These are phyloP conservation scores for Kernera saxatilis DNA, from an alignment of 345 rosid genomes.

Conservation along the genomic window DNA sequence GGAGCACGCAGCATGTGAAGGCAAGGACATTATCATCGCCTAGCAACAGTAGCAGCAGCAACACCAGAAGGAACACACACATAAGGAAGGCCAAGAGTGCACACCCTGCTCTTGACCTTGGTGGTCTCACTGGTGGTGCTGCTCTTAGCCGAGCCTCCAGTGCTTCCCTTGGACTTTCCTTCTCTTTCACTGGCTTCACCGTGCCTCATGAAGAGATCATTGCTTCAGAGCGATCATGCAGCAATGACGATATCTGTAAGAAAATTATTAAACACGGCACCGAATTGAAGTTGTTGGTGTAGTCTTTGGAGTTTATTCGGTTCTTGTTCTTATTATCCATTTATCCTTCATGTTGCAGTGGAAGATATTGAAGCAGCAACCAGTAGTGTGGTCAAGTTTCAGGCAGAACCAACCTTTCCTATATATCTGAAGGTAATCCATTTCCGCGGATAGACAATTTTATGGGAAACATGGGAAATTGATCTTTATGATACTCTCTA, in stretches of 20 bases:
- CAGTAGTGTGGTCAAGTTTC: slow-evolving; percentile 47
- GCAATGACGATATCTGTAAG: slow-evolving; percentile 78
- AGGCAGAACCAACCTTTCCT: slow-evolving; percentile 73
- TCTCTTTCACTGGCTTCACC: slow-evolving; percentile 87
- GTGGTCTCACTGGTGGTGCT: slow-evolving; percentile 61
- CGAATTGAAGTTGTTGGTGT: background rate
- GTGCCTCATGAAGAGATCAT: slow-evolving; percentile 63
- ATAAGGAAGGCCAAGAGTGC: slow-evolving; percentile 88
- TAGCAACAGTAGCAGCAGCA: slow-evolving; percentile 35
- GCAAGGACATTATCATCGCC: slow-evolving; percentile 41
- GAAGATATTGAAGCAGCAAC: slow-evolving; percentile 75
- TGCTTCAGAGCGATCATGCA: slow-evolving; percentile 54
- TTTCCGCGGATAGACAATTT: background rate
- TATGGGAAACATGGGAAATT: slow-evolving; percentile 22
- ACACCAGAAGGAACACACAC: slow-evolving; percentile 46
- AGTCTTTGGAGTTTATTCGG: background rate
- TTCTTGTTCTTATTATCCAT: background rate
- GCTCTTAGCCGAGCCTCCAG: slow-evolving; percentile 94
- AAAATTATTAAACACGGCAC: background rate
- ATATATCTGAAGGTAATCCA: slow-evolving; percentile 77
- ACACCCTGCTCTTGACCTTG: slow-evolving; percentile 59
- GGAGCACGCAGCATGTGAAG: slow-evolving; percentile 43
- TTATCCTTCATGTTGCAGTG: slow-evolving; percentile 45
- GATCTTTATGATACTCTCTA: slow-evolving; percentile 32
- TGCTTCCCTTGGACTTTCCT: slow-evolving; percentile 84